Evolutionary conservation across 176 grass and related monocot species (phyloP), one percentile per base, ranked within the genome.

Genomic region (Zoysia japonica): DNA sequence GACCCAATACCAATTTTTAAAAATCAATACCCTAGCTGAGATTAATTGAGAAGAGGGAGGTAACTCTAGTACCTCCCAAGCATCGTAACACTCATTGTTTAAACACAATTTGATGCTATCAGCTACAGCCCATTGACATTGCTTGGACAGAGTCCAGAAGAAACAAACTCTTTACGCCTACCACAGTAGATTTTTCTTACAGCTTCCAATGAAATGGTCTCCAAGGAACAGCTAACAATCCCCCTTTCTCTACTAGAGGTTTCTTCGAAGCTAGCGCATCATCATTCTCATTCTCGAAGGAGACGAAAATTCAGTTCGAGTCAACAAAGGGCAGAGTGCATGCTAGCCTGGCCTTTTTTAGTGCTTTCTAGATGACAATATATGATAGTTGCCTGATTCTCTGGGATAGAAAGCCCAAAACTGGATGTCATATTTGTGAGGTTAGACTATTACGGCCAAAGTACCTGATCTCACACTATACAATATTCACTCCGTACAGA

Each of bases 251-350:
- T 36, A 84, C 35, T 53, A 78, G 37, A 12, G 13, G 57, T 11
- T 12, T 49, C 50, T 66, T n/a, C 41, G 4, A 17, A 69, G n/a
- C 45, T 28, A 48, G 67, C 19, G 45, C 10, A 20, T 13, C 51
- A 13, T 49, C 53, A 39, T 48, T 72, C 75, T 79, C 47, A 28
- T 28, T 28, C 28, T 28, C 28, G 39, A 79, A 78, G 3, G 83
- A 66, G 47, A 19, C 20, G 68, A 17, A 47, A 61, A 16, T 59
- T 47, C 20, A 10, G 37, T 28, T 14, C 48, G 14, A 64, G 65
- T 81, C 84, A 81, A 76, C 71, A 76, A 86, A 76, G 47, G 78
- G 13, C 66, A 70, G 37, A 80, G 48, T 80, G 69, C 49, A 59
- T 75, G 52, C 84, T 77, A 80, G 36, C 62, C 63, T 46, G 77